Evolutionary conservation across 2,329 filamentous ascomycete genomes (phyloP).

Genomic region (Colletotrichum sidae): DNA sequence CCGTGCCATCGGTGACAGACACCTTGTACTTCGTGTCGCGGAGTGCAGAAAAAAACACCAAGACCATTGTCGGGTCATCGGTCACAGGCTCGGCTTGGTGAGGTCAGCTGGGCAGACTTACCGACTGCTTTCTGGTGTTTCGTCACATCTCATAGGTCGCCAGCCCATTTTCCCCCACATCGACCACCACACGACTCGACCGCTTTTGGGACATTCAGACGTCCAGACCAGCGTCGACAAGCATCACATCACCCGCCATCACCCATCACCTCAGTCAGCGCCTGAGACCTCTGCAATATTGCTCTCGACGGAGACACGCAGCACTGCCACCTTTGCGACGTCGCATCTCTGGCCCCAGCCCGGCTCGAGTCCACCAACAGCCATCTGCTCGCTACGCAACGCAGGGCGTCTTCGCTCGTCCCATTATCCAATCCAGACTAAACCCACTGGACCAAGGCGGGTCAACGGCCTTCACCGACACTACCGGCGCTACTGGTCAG

Average conservation of each 20-base stretch:
- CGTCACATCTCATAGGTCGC: slow-evolving; percentile 27
- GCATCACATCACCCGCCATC: slow-evolving; percentile 24
- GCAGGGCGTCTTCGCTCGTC: slow-evolving; percentile 20
- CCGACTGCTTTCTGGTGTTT: slow-evolving; percentile 10
- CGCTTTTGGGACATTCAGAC: slow-evolving; percentile 10
- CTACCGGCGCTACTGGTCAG: slow-evolving; percentile 29
- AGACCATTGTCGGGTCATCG: slow-evolving; percentile 14
- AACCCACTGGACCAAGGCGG: slow-evolving; percentile 30
- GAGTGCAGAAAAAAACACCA: slow-evolving; percentile 13
- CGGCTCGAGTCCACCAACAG: slow-evolving; percentile 22
- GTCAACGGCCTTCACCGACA: slow-evolving; percentile 37
- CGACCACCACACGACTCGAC: slow-evolving; percentile 30
- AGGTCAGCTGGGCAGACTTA: slow-evolving; percentile 35
- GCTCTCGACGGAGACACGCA: slow-evolving; percentile 5
- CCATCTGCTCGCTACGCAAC: slow-evolving; percentile 29
- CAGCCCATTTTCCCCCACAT: slow-evolving; percentile 13
- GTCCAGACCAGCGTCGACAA: slow-evolving; percentile 8
- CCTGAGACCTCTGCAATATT: background rate
- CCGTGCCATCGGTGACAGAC: slow-evolving; percentile 3
- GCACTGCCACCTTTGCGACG: slow-evolving; percentile 19
- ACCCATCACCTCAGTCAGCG: slow-evolving; percentile 18
- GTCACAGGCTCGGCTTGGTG: slow-evolving; percentile 32
- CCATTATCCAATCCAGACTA: slow-evolving; percentile 29
- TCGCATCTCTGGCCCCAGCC: slow-evolving; percentile 6
- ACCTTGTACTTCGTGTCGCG: background rate